A percentile compares a stretch with the other conserved stretches of the same genome.
These are phyloP conservation scores for Maudiozyma saulgeensis DNA, from an alignment of 805 yeast genomes.

Conservation along the genomic window DNA sequence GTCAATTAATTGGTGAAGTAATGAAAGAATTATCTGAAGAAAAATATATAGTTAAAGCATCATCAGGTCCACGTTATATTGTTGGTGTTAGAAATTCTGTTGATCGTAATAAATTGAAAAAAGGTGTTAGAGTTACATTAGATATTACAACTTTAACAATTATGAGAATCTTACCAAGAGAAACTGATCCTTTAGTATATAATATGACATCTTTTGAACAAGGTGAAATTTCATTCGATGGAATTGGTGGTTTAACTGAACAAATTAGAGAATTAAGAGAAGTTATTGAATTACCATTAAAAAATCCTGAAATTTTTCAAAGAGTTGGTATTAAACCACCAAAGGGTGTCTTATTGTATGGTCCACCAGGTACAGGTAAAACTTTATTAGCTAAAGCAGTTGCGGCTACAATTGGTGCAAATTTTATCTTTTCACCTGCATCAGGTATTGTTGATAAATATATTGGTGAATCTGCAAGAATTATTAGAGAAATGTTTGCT, in stretches of 20 bases:
- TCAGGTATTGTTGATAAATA: constrained; percentile 96
- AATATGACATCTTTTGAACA: constrained; percentile 97
- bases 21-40: constrained; percentile 92
- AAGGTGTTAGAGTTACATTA: constrained; percentile 91
- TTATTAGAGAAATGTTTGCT: constrained; percentile 95
- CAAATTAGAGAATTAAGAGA: constrained; percentile 95
- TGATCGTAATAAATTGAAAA: constrained; percentile 70
- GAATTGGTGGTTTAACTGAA: constrained; percentile 92
- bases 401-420: constrained; percentile 97
- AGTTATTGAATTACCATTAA: constrained; percentile 92
- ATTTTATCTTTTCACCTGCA: constrained; percentile 96
- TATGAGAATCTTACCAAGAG: constrained; percentile 94
- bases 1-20: constrained; percentile 95
- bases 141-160: constrained; percentile 97
- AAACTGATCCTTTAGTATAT: constrained; percentile 95
- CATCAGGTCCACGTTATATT: constrained; percentile 94
- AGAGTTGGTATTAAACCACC: constrained; percentile 99
- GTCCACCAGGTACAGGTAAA: constrained; percentile 99
- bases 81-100: constrained; percentile 95
- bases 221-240: constrained; percentile 90
- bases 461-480: constrained; percentile 94
- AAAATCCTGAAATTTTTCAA: constrained; percentile 90
- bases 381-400: constrained; percentile 94
- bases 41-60: constrained; percentile 89
- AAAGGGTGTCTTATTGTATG: constrained; percentile 90